Conservation (phyloP, 768 basidiomycete genomes). For the Lactifluus pinguis region DNA sequence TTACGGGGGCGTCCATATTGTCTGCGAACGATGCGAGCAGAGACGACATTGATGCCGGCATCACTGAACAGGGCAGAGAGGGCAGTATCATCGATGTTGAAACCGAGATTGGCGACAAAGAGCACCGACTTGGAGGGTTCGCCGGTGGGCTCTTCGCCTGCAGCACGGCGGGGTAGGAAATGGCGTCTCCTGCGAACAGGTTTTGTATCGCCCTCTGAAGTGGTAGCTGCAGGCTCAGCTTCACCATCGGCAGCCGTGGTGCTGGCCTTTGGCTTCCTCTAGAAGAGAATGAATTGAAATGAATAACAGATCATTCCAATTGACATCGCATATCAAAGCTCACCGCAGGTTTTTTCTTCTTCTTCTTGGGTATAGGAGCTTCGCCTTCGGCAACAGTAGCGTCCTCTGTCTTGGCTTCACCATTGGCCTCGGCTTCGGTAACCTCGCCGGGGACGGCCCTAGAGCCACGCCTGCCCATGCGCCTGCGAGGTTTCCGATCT, state of each 20-base stretch:
- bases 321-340: conserved; percentile 16
- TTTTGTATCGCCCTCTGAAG: conserved; percentile 29
- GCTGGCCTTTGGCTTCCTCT: conserved; percentile 38
- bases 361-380: conserved; percentile 63
- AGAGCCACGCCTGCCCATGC: conserved; percentile 76
- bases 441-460: conserved; percentile 86
- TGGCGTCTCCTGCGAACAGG: conserved; percentile 49
- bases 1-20: conserved; percentile 76
- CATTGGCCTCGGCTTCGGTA: conserved; percentile 83
- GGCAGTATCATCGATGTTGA: conserved; percentile 80
- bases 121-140: conserved; percentile 85
- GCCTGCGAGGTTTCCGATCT: conserved; percentile 60
- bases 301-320: conserved; percentile 20
- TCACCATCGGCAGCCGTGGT: conserved; percentile 28
- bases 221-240: conserved; percentile 31
- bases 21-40: conserved; percentile 83
- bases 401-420: conserved; percentile 54
- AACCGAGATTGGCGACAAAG: conserved; percentile 97
- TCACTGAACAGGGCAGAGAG: conserved; percentile 79
- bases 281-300: conserved; percentile 35
- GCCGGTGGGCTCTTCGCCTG: conserved; percentile 76
- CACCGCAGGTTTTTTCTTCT: conserved; percentile 65
- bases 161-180: conserved; percentile 55
- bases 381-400: conserved; percentile 43
- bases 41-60: conserved; percentile 70